Evolutionary conservation across 306 rosid species (phyloP).

Genomic region (Datisca glomerata): DNA sequence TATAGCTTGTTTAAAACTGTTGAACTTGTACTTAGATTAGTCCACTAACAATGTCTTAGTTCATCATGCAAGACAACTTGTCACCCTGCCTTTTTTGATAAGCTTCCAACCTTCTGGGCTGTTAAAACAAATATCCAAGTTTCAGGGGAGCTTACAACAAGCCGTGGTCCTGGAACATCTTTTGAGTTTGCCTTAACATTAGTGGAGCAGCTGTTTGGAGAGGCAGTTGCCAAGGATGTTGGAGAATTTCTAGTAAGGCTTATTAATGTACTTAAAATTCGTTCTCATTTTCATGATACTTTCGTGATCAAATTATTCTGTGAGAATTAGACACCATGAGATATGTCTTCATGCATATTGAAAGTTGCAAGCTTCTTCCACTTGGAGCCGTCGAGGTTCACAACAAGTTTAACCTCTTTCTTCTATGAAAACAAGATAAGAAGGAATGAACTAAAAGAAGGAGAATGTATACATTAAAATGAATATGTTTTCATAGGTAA

Average conservation of each 20-base stretch:
- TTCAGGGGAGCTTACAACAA: slow-evolving; percentile 76
- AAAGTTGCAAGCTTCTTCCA: no score
- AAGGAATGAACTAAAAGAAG: no score
- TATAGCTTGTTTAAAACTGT: slow-evolving; percentile 8
- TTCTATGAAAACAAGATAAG: no score
- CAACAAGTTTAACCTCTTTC: no score
- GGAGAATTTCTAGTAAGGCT: slow-evolving; percentile 55
- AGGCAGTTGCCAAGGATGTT: slow-evolving; percentile 55
- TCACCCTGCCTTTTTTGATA: slow-evolving; percentile 87
- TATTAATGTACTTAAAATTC: slow-evolving; percentile 2
- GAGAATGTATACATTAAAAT: no score
- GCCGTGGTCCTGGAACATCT: slow-evolving; percentile 92
- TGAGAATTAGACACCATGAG: no score
- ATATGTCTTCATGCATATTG: no score
- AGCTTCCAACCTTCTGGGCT: slow-evolving; percentile 94
- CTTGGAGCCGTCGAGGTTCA: no score
- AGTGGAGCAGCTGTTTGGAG: slow-evolving; percentile 76
- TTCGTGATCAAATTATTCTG: no score
- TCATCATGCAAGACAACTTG: slow-evolving; percentile 64
- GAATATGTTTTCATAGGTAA: no score
- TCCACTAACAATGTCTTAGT: slow-evolving; percentile 38
- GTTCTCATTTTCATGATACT: no score
- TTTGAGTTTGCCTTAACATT: slow-evolving; percentile 73
- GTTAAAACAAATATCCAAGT: slow-evolving; percentile 81
- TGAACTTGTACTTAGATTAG: slow-evolving; percentile 10